These are phyloP conservation scores for Kuraishia hungarica DNA, from an alignment of 805 yeast genomes.

Conservation along the genomic window DNA sequence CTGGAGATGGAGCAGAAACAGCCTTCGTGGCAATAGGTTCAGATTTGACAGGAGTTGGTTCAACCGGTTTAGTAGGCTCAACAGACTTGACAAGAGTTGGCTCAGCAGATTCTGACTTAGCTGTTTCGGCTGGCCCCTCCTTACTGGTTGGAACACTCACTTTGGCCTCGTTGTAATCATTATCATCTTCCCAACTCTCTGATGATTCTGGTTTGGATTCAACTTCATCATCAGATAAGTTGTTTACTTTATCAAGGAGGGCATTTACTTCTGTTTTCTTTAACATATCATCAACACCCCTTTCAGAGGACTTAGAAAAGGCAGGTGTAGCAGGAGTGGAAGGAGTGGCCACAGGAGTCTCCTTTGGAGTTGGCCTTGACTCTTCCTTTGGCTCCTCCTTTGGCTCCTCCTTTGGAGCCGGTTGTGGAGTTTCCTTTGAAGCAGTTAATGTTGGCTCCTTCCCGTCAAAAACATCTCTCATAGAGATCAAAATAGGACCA, in stretches of 20 bases:
- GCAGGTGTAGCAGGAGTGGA: constrained; percentile 7
- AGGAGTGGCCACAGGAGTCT: background rate
- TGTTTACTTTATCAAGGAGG: constrained; percentile 36
- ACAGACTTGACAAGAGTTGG: constrained; percentile 1
- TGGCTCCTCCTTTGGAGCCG: constrained; percentile 15
- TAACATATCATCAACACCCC: constrained; percentile 39
- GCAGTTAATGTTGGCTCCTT: constrained; percentile 39
- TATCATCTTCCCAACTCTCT: constrained; percentile 14
- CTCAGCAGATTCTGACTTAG: constrained; percentile 1
- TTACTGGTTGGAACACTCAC: constrained; percentile 1
- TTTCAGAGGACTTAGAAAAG: constrained; percentile 21
- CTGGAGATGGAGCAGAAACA: constrained; percentile 11
- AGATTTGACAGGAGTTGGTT: constrained; percentile 4
- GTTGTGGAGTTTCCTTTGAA: constrained; percentile 22
- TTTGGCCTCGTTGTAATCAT: constrained; percentile 18
- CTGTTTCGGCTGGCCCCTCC: constrained; percentile 3
- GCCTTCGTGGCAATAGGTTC: no score
- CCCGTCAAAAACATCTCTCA: constrained; percentile 80
- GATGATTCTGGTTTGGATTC: constrained; percentile 3
- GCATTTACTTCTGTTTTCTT: constrained; percentile 37
- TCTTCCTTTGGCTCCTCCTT: constrained; percentile 9
- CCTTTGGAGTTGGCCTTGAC: no score
- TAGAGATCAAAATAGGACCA: constrained; percentile 72
- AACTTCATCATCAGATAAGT: constrained; percentile 28
- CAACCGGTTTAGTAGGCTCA: constrained; percentile 1